Base-by-base conservation (phyloP, 2,329 filamentous ascomycete species). In the Claviceps sp. region DNA sequence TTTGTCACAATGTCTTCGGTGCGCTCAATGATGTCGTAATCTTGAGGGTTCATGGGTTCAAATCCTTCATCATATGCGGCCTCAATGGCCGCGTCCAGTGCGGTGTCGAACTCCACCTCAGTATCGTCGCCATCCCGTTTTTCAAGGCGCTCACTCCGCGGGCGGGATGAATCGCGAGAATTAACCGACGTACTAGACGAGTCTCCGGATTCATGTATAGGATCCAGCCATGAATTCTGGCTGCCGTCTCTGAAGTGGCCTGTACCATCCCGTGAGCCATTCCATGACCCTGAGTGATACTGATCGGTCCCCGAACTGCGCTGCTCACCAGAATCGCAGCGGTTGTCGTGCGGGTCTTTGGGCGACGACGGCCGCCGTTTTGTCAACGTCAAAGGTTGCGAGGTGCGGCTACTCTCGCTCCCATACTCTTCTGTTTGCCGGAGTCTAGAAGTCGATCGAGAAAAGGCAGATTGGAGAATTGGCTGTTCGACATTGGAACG, bases 11-110 rank as follows among this genome's bases (percentile, higher is more conserved):
- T 67, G 34, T 77, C 67, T 14, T 71, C 67, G 47, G 72, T 65
- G 38, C 69, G 62, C 24, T 66, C 63, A 46, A 68, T 62, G 52
- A 57, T 34, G 7, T 54, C 57, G n/a, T 63, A 58, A n/a, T 73
- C 67, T 24, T 72, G 70, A 6, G 74, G 67, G 18, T 75, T 74
- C 65, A 78, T 81, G 4, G 86, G 86, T 62, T 95, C 89, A 56
- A 89, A 87, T 0, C 87, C 87, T 56, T 96, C 89, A 64, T 95
- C 86, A 65, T 97, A 98, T 5, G 91, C 93, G 49, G 91, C 91
- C 67, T 97, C 93, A 8, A 97, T 90, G 14, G 93, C 93, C 24
- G 90, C 91, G 69, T 97, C 91, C 44, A 97, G 75, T 4, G 93
- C 93, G 8, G 89, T 89, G 67, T 96, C 90, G 58, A 97, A 95